Percentiles rank a stretch among this genome's conserved stretches.
These are phyloP conservation scores for Ramalina intermedia DNA, from an alignment of 495 filamentous ascomycete genomes.

Conservation along the genomic window DNA sequence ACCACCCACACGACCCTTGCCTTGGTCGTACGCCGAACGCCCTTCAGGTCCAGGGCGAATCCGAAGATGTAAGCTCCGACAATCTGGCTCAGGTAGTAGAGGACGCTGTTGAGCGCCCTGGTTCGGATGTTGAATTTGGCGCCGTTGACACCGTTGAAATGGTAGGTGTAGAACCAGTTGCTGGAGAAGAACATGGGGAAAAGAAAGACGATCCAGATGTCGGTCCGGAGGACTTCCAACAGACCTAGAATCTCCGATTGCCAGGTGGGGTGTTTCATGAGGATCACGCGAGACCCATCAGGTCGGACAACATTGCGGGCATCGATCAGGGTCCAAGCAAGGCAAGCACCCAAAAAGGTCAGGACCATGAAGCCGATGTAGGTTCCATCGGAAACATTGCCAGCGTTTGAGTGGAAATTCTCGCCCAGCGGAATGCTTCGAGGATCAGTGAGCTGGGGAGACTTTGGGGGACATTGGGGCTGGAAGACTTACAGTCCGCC, in stretches of 20 bases:
- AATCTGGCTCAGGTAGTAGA: constrained; percentile 42
- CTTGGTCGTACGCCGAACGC: constrained; percentile 26
- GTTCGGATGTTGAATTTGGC: constrained; percentile 34
- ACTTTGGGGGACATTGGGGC: too few species aligned
- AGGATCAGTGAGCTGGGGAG: not conserved
- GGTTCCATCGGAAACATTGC: constrained; percentile 31
- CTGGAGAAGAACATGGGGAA: constrained; percentile 44
- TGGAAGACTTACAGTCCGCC: constrained; percentile 29
- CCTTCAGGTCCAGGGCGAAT: constrained; percentile 26
- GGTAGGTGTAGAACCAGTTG: constrained; percentile 71
- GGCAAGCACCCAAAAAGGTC: constrained; percentile 37
- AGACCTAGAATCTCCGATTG: constrained; percentile 29
- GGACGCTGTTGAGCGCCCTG: constrained; percentile 30
- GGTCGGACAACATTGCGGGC: constrained; percentile 55
- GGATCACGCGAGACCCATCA: constrained; percentile 62
- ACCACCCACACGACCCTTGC: constrained; percentile 26
- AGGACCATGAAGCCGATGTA: constrained; percentile 39
- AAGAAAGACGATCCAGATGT: constrained; percentile 30
- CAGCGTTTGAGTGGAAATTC: constrained; percentile 26
- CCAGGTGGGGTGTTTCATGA: constrained; percentile 75
- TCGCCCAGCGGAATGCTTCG: constrained; percentile 38
- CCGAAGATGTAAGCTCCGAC: constrained; percentile 32
- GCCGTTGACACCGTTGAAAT: constrained; percentile 39
- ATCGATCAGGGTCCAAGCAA: constrained; percentile 41
- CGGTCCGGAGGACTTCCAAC: constrained; percentile 23